Evolutionary conservation across 106 monocot genomes (phyloP), one percentile per base, ranked within the genome.

Genomic region (Agapanthus africanus): DNA sequence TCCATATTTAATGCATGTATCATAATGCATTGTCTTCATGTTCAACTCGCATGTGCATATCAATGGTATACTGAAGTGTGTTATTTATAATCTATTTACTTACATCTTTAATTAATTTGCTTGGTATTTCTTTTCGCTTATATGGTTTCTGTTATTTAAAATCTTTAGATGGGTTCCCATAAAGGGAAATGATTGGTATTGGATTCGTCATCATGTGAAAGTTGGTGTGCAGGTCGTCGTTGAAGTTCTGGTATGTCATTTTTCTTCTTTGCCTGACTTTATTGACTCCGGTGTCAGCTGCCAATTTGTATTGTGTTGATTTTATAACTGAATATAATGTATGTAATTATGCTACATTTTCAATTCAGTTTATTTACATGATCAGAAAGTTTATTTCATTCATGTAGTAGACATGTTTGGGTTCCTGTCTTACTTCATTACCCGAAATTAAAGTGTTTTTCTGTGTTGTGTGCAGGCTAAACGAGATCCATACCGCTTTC

Each of bases 131-230:
- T 27, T 22, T 10, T 36, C 42, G 44, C 26, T 77, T 6, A 76
- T 49, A 23, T 44, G 16, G 47, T 65, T 16, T 65, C 25, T n/a
- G n/a, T n/a, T n/a, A n/a, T n/a, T n/a, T n/a, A n/a, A n/a, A n/a
- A n/a, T n/a, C n/a, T n/a, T n/a, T n/a, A 95, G 91, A 67, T 95
- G 95, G 95, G 88, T 95, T 44, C 95, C 95, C 23, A 95, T 95
- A 73, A 95, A 95, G 72, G 91, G 91, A 88, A 95, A 95, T 77
- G 91, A 95, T 80, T 95, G 91, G 95, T 95, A 91, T 75, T 95
- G 95, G 95, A 83, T 95, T 51, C 91, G 91, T 33, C 91, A 88
- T 86, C 91, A 95, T 73, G 83, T 95, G 65, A 86, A 88, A 84
- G 84, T 91, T 86, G 95, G 95, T 25, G 91, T 95, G 91, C 71